Base-by-base conservation (phyloP, 2,329 filamentous ascomycete species). In the Chrysoporthe austroafricana region DNA sequence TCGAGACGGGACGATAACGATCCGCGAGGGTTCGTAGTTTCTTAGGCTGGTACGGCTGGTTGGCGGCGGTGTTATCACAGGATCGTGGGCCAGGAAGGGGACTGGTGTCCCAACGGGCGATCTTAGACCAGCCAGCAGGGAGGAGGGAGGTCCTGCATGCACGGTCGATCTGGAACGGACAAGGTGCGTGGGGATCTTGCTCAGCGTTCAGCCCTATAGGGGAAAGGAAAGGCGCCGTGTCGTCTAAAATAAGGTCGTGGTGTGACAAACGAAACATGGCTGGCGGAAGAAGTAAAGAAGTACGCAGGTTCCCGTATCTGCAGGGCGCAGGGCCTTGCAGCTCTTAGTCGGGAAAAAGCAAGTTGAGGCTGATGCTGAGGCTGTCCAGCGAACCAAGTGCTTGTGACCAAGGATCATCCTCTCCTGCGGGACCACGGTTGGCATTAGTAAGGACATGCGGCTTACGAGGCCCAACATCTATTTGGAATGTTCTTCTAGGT, bases 131-230 rank as follows among this genome's bases (percentile, higher is more conserved):
- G 26, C 26, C 26, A 26, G 26, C 46, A 21, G 58, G 39, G 36
- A 61, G 60, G 46, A 48, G 14, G 43, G 26, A 26, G 26, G 26
- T 26, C 26, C 2, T 26, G 26, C 26, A 26, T 26, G 26, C 26
- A 26, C 26, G 26, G 26, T 26, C 26, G 26, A 26, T 26, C 26
- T 26, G 26, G 26, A 26, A 26, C 36, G 9, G 9, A 39, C 63
- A 66, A 61, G 26, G 46, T 59, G 46, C 60, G 63, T 16, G n/a
- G 48, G 21, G 18, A 36, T 46, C 36, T 26, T 61, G 64, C 52
- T 63, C 54, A 62, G 62, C 57, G 57, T 62, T 62, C 54, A 66
- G 64, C 59, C 63, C 59, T 69, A 64, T n/a, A 61, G 59, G 32
- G 46, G 50, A n/a, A 39, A 13, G 32, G 36, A 26, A 52, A 62